Evolutionary conservation across 306 rosid species (phyloP), one percentile per base, ranked within the genome.

Genomic region (Lathyrus sativus): DNA sequence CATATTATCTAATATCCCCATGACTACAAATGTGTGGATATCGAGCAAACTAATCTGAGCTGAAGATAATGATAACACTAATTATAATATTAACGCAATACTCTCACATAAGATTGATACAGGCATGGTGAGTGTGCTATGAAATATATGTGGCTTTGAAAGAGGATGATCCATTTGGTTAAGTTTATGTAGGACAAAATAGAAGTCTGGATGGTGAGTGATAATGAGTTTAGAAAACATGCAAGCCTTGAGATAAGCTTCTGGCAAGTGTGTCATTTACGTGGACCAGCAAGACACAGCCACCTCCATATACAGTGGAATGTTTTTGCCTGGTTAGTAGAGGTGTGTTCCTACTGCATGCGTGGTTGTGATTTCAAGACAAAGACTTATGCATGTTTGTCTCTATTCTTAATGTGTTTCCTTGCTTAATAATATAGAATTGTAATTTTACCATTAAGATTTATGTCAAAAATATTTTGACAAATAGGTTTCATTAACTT

Each of bases 251-350:
- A 4, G 24, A 81, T 77, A 7, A 24, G 31, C 51, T 69, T 65
- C 7, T 78, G 82, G 82, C 57, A 22, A 8, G 3, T 29, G 8
- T 5, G 60, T 14, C 9, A 9, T 19, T 38, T 38, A 55, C 76
- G 85, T 82, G 85, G 72, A 71, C 29, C 54, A 73, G 7, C 57
- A 10, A 15, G 5, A 18, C 19, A 10, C 17, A 29, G 70, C 65
- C 81, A 49, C 73, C 22, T 46, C 12, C 31, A 5, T 0, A 12
- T 12, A 39, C 18, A 28, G 19, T 4, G 2, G 62, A 56, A 56
- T 56, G 39, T 56, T 56, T 56, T 56, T 11, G 59, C 12, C 7
- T 11, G 4, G 31, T 35, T 35, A 35, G 9, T 1, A 35, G 39
- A 5, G 39, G 9, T 56, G 19, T 11, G 62, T 70, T 65, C 67